Conservation (phyloP, 495 filamentous ascomycete genomes). For the Cudoniella acicularis region DNA sequence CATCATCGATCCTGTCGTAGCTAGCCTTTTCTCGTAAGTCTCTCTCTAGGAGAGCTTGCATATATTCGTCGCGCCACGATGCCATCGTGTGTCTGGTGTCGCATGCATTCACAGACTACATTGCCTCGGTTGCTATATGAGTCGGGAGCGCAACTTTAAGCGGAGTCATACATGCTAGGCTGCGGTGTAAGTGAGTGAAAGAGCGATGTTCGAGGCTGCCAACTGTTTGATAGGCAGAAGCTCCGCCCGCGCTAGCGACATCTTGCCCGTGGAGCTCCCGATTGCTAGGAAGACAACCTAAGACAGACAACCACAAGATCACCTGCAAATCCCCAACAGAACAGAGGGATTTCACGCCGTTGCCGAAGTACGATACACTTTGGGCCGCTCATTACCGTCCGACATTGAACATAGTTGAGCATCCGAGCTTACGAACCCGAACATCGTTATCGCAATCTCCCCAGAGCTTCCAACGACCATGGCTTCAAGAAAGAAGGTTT, state of each 20-base stretch:
- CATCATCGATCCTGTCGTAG: conserved; percentile 28
- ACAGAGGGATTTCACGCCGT: background rate
- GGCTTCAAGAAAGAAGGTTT: conserved; percentile 79
- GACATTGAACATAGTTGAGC: background rate
- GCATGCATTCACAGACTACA: background rate
- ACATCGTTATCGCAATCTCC: conserved; percentile 19
- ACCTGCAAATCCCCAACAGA: background rate
- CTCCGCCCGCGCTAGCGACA: background rate
- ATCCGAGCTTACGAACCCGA: background rate
- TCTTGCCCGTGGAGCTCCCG: background rate
- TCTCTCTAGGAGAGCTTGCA: conserved; percentile 48
- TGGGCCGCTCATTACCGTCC: conserved; percentile 1
- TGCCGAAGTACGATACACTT: background rate
- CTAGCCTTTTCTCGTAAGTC: conserved; percentile 55
- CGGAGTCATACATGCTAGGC: too few species aligned
- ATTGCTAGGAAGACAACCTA: conserved; percentile 5
- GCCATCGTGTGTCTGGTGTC: background rate
- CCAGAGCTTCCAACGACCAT: conserved; percentile 4
- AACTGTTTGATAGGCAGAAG: background rate
- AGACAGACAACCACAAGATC: conserved; percentile 15
- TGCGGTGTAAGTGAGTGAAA: background rate
- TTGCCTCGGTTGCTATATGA: background rate
- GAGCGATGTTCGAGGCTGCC: background rate
- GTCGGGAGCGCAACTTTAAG: background rate
- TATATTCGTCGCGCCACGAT: conserved; percentile 54